Conservation (phyloP, 805 yeast genomes). For the Pichia kluyveri region DNA sequence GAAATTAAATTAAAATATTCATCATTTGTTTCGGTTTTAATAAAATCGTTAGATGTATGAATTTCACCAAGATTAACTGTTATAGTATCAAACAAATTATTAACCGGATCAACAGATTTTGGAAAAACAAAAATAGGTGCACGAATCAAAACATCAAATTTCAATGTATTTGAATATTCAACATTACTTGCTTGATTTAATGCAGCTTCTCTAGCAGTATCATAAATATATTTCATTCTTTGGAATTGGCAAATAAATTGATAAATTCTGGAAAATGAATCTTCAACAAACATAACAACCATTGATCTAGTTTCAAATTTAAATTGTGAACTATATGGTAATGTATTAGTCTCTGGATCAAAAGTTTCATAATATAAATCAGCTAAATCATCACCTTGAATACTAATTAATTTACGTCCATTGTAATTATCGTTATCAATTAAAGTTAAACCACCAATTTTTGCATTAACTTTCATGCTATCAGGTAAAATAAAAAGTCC, state of each 20-base stretch:
- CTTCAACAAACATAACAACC: slow-evolving; percentile 71
- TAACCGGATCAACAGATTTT: slow-evolving; percentile 33
- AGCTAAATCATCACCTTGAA: slow-evolving; percentile 71
- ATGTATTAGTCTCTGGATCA: slow-evolving; percentile 42
- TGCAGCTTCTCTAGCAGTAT: slow-evolving; percentile 81
- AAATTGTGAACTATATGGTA: slow-evolving; percentile 46
- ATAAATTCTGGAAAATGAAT: slow-evolving; percentile 60
- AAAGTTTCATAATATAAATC: slow-evolving; percentile 80
- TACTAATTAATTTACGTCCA: slow-evolving; percentile 46
- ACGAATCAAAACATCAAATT: slow-evolving; percentile 59
- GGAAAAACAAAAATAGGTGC: slow-evolving; percentile 88
- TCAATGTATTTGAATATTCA: slow-evolving; percentile 50
- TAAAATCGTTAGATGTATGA: slow-evolving; percentile 54
- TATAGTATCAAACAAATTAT: slow-evolving; percentile 45
- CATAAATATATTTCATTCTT: slow-evolving; percentile 83
- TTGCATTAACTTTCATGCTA: slow-evolving; percentile 61
- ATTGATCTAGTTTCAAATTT: slow-evolving; percentile 69
- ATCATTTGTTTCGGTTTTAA: slow-evolving; percentile 9
- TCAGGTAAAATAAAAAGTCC: slow-evolving; percentile 63
- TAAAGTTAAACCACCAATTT: slow-evolving; percentile 68
- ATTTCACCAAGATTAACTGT: slow-evolving; percentile 79
- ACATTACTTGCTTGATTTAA: slow-evolving; percentile 63
- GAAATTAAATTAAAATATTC: slow-evolving; percentile 44
- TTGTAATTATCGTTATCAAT: slow-evolving; percentile 69
- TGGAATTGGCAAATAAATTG: slow-evolving; percentile 65